These are phyloP conservation scores for Fusarium brevicatenulatum DNA, from an alignment of 2,329 filamentous ascomycete genomes.

Conservation along the genomic window DNA sequence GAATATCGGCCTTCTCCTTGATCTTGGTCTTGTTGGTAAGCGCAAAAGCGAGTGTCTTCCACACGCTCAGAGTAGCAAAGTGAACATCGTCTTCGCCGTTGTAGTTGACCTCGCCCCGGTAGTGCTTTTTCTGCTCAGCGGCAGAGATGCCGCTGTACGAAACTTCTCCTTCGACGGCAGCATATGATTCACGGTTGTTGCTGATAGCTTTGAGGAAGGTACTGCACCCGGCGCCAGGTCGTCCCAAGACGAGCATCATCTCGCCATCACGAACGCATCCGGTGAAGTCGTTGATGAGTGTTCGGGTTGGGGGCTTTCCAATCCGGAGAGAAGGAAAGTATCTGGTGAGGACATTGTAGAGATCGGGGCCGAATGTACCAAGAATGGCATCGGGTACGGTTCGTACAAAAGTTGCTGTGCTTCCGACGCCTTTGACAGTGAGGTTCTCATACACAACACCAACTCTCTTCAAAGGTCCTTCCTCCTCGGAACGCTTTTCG, in stretches of 20 bases:
- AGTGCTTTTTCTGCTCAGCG: conserved; percentile 72
- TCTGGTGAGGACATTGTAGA: conserved; percentile 69
- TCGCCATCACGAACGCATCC: conserved; percentile 50
- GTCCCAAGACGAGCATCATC: conserved; percentile 64
- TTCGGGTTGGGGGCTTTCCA: conserved; percentile 39
- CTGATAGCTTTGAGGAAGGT: conserved; percentile 81
- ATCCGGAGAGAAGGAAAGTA: conserved; percentile 49
- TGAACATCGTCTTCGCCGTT: conserved; percentile 82
- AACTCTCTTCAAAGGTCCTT: conserved; percentile 76
- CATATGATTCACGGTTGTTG: conserved; percentile 74
- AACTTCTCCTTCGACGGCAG: conserved; percentile 74
- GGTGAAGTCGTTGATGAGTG: conserved; percentile 48
- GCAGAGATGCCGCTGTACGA: conserved; percentile 78
- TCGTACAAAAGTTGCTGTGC: conserved; percentile 73
- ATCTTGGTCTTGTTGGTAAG: conserved; percentile 80
- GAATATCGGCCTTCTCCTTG: conserved; percentile 69
- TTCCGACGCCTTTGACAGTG: conserved; percentile 76
- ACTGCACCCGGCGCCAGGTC: conserved; percentile 78
- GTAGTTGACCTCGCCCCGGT: conserved; percentile 81
- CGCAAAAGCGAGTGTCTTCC: conserved; percentile 80
- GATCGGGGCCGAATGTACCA: conserved; percentile 82
- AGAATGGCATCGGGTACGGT: conserved; percentile 79
- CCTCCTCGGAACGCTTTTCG: conserved; percentile 53
- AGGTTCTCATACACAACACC: conserved; percentile 81
- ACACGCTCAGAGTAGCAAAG: conserved; percentile 78